These are phyloP conservation scores for Polyrhizophydium stewartii DNA, from an alignment of 371 early-diverging fungal species.

Conservation along the genomic window DNA sequence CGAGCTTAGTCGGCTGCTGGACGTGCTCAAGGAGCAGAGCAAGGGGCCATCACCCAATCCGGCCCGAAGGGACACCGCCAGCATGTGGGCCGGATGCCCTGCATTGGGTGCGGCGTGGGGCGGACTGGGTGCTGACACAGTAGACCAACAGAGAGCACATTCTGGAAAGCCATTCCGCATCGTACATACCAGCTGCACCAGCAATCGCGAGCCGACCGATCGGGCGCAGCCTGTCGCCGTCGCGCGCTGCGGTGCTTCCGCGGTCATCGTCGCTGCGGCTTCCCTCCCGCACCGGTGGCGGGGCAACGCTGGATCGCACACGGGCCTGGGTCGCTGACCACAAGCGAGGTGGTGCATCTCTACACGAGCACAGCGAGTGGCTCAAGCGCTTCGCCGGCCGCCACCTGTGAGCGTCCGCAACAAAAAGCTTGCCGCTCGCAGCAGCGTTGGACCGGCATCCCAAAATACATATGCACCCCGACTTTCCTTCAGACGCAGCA, in stretches of 20 bases:
- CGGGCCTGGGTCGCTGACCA: constrained; percentile 29
- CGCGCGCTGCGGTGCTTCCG: constrained; percentile 3
- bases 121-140: background rate
- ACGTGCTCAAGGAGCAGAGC: constrained; percentile 10
- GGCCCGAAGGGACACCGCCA: background rate
- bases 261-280: background rate
- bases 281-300: too few species aligned
- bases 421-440: too few species aligned
- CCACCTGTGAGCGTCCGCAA: background rate
- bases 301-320: background rate
- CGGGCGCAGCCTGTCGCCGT: background rate
- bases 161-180: background rate
- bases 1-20: constrained; percentile 17
- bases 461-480: background rate
- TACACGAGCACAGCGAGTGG: constrained; percentile 33
- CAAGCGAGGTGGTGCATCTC: constrained; percentile 12
- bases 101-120: background rate
- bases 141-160: background rate
- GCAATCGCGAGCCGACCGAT: background rate
- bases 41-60: constrained; percentile 3
- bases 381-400: constrained; percentile 19
- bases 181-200: background rate
- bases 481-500: background rate
- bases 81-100: background rate
- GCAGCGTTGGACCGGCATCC: background rate